phyloP scores from a whole-genome alignment of 805 yeast genomes.

The Tetrapisispora phaffii region DNA sequence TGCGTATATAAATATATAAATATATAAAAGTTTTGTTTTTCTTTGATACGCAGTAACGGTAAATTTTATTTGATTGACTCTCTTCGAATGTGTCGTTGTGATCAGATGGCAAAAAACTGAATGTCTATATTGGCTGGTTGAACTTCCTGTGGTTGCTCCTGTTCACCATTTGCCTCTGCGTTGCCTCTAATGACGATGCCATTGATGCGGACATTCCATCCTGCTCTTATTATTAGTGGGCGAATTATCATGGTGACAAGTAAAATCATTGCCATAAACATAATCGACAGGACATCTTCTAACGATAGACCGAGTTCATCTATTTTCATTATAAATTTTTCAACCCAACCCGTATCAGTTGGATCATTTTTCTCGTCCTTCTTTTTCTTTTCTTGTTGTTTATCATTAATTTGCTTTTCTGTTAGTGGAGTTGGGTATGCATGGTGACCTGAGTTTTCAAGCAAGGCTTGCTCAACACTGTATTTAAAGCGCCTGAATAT shows the following conservation, averaged over 20 bases:
- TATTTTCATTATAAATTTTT: not conserved
- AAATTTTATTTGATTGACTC: not conserved
- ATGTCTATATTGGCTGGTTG: constrained; percentile 15
- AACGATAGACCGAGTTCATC: constrained; percentile 11
- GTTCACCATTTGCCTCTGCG: constrained; percentile 1
- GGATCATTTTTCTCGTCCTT: not conserved
- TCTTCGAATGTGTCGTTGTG: not conserved
- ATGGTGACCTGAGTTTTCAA: constrained; percentile 8
- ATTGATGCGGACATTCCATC: constrained; percentile 23
- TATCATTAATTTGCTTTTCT: not conserved
- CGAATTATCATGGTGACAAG: constrained; percentile 13
- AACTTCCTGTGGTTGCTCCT: not conserved
- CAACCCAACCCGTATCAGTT: not conserved
- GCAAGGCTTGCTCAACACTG: constrained; percentile 10
- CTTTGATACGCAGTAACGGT: no score
- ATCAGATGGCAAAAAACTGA: constrained; percentile 21
- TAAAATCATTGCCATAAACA: constrained; percentile 13
- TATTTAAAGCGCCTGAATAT: constrained; percentile 8
- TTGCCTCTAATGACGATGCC: constrained; percentile 8
- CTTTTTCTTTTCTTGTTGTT: not conserved
- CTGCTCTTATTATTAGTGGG: constrained; percentile 15
- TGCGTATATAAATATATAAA: no score
- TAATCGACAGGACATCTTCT: constrained; percentile 18
- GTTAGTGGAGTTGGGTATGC: not conserved
- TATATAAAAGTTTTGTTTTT: no score